Percentiles rank a stretch among this genome's conserved stretches.
Conservation (phyloP, 2,329 filamentous ascomycete genomes). For the Tolypocladium guangdongense region DNA sequence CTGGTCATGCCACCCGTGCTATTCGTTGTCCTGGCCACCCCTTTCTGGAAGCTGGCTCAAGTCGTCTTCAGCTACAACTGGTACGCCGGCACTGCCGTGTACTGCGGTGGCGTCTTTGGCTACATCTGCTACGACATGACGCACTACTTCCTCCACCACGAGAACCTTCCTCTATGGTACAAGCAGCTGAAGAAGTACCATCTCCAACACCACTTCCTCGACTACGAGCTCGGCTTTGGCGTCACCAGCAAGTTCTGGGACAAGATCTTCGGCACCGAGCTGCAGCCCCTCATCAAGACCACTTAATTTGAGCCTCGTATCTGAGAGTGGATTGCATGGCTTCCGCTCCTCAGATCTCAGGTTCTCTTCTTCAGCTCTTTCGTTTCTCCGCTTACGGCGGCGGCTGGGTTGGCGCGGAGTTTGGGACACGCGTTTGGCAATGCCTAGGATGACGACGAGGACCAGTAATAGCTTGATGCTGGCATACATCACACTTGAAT, state of each 20-base stretch:
- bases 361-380: not conserved
- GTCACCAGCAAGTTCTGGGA: conserved; percentile 98
- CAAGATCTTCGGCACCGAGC: conserved; percentile 77
- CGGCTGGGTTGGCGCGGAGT: conserved; percentile 5
- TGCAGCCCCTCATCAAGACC: conserved; percentile 32
- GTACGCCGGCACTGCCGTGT: conserved; percentile 69
- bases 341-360: not conserved
- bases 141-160: conserved; percentile 97
- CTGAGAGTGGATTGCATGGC: not conserved
- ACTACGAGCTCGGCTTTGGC: conserved; percentile 95
- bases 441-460: not conserved
- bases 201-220: conserved; percentile 91
- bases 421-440: not conserved
- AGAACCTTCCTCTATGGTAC: conserved; percentile 83
- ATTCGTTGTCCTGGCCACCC: conserved; percentile 70
- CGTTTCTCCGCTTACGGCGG: conserved; percentile 5
- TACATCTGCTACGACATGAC: conserved; percentile 96
- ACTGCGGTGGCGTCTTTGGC: conserved; percentile 84
- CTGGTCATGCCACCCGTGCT: conserved; percentile 94
- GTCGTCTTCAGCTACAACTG: conserved; percentile 73
- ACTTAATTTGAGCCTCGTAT: conserved; percentile 10
- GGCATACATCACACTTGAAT: not conserved
- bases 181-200: conserved; percentile 94
- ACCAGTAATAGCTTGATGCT: not conserved
- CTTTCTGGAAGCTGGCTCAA: conserved; percentile 90